Conservation (phyloP, 2,329 filamentous ascomycete genomes). For the Neonectria punicea region DNA sequence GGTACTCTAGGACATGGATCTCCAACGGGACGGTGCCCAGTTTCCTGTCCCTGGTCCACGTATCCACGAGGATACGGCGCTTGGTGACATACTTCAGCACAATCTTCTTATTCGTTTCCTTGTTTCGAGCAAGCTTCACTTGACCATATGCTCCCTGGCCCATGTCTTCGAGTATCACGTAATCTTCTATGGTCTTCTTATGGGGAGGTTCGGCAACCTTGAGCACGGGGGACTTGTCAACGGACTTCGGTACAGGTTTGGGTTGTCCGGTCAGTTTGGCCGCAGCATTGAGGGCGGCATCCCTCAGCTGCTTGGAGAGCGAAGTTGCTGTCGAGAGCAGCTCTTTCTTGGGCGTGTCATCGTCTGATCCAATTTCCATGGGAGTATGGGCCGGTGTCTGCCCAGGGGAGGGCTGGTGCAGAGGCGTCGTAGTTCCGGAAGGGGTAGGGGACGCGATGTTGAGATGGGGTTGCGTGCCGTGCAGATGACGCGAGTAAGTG, state of each 20-base stretch:
- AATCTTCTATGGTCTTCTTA: conserved; percentile 91
- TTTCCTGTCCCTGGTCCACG: conserved; percentile 93
- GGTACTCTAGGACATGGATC: conserved; percentile 95
- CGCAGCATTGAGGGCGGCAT: conserved; percentile 65
- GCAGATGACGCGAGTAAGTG: conserved; percentile 93
- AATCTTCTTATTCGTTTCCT: conserved; percentile 82
- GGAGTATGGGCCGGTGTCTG: conserved; percentile 71
- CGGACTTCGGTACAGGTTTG: conserved; percentile 45
- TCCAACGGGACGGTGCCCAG: conserved; percentile 95
- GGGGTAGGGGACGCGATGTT: conserved; percentile 71
- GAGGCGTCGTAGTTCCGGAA: conserved; percentile 75
- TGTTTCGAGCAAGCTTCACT: conserved; percentile 92
- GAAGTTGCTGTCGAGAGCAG: conserved; percentile 55
- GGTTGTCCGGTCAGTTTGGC: conserved; percentile 60
- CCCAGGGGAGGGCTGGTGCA: conserved; percentile 82
- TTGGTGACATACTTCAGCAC: conserved; percentile 99
- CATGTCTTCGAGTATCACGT: conserved; percentile 96
- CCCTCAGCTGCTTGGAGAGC: conserved; percentile 67
- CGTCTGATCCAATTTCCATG: conserved; percentile 65
- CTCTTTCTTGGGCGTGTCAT: conserved; percentile 56
- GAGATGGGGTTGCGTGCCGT: conserved; percentile 73
- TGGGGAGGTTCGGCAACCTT: conserved; percentile 51
- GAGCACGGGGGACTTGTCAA: conserved; percentile 48
- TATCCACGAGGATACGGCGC: conserved; percentile 94
- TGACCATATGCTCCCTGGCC: conserved; percentile 97